phyloP scores from a whole-genome alignment of 257 asterid genomes.

The Craterostigma plantagineum region DNA sequence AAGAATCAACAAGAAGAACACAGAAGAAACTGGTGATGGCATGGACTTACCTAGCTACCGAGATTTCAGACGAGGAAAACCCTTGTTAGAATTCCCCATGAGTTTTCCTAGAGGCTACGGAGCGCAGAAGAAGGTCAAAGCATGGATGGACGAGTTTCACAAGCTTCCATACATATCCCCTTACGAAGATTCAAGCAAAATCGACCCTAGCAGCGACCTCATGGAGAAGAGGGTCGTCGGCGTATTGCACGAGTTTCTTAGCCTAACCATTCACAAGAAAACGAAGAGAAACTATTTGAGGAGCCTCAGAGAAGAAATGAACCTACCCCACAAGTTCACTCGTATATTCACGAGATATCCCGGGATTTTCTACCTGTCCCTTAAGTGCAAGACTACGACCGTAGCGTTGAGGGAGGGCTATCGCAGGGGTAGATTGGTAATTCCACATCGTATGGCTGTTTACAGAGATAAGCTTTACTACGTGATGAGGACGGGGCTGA shows the following conservation, averaged over 20 bases:
- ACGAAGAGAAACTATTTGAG: slow-evolving; percentile 84
- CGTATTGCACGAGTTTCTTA: slow-evolving; percentile 63
- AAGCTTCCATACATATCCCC: slow-evolving; percentile 92
- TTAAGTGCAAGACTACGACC: slow-evolving; percentile 86
- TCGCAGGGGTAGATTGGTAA: slow-evolving; percentile 49
- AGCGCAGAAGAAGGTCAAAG: slow-evolving; percentile 76
- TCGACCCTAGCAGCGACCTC: slow-evolving; percentile 71
- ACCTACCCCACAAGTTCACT: slow-evolving; percentile 83
- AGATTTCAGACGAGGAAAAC: slow-evolving; percentile 63
- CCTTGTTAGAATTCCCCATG: slow-evolving; percentile 73
- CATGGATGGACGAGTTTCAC: slow-evolving; percentile 95
- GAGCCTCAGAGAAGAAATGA: slow-evolving; percentile 64
- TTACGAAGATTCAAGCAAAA: slow-evolving; percentile 63
- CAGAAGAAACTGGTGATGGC: slow-evolving; percentile 6
- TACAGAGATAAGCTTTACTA: slow-evolving; percentile 64
- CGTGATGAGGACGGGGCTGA: slow-evolving; percentile 79
- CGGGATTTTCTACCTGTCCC: slow-evolving; percentile 71
- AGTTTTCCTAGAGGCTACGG: slow-evolving; percentile 93
- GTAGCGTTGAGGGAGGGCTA: slow-evolving; percentile 81
- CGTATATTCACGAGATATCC: slow-evolving; percentile 85
- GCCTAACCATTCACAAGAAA: slow-evolving; percentile 68
- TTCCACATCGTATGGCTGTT: slow-evolving; percentile 47
- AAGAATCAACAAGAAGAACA: slow-evolving; percentile 42
- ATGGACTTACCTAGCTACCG: slow-evolving; percentile 17
- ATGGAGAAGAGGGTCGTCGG: slow-evolving; percentile 97